Conservation (phyloP, 352 stramenopile species). For the Phytophthora europaea region DNA sequence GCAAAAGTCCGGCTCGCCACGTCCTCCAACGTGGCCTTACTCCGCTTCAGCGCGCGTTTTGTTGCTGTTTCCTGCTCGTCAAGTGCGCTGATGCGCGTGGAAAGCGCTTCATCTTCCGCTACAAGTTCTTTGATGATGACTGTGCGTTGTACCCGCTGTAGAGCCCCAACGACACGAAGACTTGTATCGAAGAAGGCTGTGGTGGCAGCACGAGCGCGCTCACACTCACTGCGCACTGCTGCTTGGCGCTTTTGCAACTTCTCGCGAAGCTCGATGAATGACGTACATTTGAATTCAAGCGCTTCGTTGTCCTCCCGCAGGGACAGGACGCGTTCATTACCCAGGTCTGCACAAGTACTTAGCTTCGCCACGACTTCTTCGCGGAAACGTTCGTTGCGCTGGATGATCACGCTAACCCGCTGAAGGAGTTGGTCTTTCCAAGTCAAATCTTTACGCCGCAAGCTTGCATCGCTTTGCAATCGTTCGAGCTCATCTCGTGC, state of each 20-base stretch:
- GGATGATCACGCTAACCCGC: slow-evolving; percentile 71
- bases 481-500: slow-evolving; percentile 54
- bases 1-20: slow-evolving; percentile 45
- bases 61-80: slow-evolving; percentile 32
- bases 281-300: slow-evolving; percentile 52
- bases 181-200: slow-evolving; percentile 75
- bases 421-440: slow-evolving; percentile 80
- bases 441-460: slow-evolving; percentile 51
- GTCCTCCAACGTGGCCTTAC: slow-evolving; percentile 47
- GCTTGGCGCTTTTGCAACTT: slow-evolving; percentile 38
- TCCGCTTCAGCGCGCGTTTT: slow-evolving; percentile 20
- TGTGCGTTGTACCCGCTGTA: slow-evolving; percentile 60
- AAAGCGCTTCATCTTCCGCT: slow-evolving; percentile 35
- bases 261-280: slow-evolving; percentile 36
- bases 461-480: slow-evolving; percentile 47
- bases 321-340: slow-evolving; percentile 69
- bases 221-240: slow-evolving; percentile 49
- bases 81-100: slow-evolving; percentile 40
- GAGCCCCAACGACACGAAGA: slow-evolving; percentile 60
- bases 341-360: slow-evolving; percentile 41
- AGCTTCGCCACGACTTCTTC: slow-evolving; percentile 57
- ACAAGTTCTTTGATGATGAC: slow-evolving; percentile 57
- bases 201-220: slow-evolving; percentile 35
- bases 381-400: slow-evolving; percentile 76
- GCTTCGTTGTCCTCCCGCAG: slow-evolving; percentile 67